Percentiles rank a stretch among this genome's conserved stretches.
These are phyloP conservation scores for Populus davidiana DNA, from an alignment of 345 rosid genomes.

Conservation along the genomic window DNA sequence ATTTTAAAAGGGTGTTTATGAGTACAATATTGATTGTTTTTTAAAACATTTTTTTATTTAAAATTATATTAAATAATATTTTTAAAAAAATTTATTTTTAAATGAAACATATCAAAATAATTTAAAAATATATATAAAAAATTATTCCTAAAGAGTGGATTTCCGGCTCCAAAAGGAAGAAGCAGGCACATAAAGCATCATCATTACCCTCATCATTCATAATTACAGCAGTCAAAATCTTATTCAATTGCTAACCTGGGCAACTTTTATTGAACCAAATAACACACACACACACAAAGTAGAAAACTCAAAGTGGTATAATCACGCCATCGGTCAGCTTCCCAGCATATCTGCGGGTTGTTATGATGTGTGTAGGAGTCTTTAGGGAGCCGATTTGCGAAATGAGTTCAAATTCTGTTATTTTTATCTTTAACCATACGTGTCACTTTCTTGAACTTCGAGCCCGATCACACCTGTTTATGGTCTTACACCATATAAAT, in stretches of 20 bases:
- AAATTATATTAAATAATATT: no score
- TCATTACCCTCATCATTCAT: neutral
- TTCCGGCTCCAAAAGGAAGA: slow-evolving; percentile 23
- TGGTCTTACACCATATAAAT: neutral
- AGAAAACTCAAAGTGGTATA: no score
- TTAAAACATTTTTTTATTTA: no score
- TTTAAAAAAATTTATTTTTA: no score
- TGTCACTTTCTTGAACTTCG: neutral
- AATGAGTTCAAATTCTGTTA: no score
- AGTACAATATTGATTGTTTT: no score
- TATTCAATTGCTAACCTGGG: neutral
- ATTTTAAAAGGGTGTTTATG: no score
- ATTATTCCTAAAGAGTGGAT: neutral
- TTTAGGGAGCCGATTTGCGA: no score
- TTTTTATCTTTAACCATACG: no score
- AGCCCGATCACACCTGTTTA: neutral
- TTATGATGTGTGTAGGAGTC: neutral
- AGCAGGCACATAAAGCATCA: neutral
- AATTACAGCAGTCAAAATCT: slow-evolving; percentile 1
- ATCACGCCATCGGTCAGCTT: no score
- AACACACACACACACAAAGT: no score
- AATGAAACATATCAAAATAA: fast-evolving
- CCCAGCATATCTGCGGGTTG: neutral
- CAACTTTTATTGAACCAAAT: neutral
- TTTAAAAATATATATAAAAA: no score